Base-by-base conservation (phyloP, 1,284 basidiomycete species). In the Leucoagaricus sp. region DNA sequence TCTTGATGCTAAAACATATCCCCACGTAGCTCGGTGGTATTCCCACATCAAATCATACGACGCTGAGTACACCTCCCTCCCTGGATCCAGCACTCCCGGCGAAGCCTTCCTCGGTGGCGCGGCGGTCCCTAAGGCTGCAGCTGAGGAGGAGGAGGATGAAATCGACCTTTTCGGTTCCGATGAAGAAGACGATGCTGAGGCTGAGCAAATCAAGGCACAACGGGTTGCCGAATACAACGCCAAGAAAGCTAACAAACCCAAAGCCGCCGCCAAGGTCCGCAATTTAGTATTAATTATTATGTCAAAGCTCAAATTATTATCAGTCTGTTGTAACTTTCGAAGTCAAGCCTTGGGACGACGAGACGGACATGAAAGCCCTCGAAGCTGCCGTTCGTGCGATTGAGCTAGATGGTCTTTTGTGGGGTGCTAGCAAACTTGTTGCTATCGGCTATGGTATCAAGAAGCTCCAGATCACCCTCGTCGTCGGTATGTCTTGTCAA, bases 301-400 rank as follows among this genome's bases (percentile, higher is more conserved):
- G 2, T 40, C 52, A 28, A 57, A 58, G 57, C 45, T 58, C 58
- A 53, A 58, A 55, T 59, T 60, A 34, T 59, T 33, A 49, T 48
- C 57, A 94, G 93, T 96, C 94, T 63, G 85, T 96, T 61, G 94
- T 96, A 53, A 99, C 97, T 54, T 79, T 98, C 67, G 95, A 98
- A 65, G 94, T 99, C 63, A 99, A 98, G 80, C 96, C 96, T 48
- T 96, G 96, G 96, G 96, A 99, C 73, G 96, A 98, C 74, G 95
- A 98, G 82, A 99, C 96, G 59, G 93, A 98, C 79, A 95, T 99
- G 94, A 82, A 72, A 53, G 89, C 78, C 55, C 82, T 99, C 65
- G 96, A 99, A 77, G 75, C 81, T 41, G 68, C 79, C 42, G 95
- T 99, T 57, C 89, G 96, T 63, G 87, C 89, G 28, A 89, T 99